Percentiles rank a stretch among this genome's conserved stretches.
Evolutionary conservation across 1,284 basidiomycete species (phyloP).

Genomic region (Bondarzewia mesenterica): DNA sequence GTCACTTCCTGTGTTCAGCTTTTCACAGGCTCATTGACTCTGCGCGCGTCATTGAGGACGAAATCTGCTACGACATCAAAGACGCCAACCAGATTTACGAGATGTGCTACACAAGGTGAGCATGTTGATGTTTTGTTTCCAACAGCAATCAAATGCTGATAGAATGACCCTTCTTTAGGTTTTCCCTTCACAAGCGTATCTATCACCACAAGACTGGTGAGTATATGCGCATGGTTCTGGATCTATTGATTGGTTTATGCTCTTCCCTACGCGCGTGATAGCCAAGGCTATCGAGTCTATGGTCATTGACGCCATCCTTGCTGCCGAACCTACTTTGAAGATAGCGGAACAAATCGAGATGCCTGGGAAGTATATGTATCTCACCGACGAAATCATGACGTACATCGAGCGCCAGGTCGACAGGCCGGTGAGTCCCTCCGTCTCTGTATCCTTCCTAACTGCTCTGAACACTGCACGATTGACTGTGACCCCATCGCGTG

Average conservation of each 20-base stretch:
- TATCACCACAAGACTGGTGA: constrained; percentile 73
- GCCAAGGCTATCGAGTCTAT: constrained; percentile 74
- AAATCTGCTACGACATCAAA: constrained; percentile 76
- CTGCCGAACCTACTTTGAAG: constrained; percentile 54
- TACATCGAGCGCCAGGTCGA: constrained; percentile 46
- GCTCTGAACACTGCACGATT: neutral
- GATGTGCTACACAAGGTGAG: constrained; percentile 52
- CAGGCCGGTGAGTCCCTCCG: constrained; percentile 30
- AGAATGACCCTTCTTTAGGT: no score
- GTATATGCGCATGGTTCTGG: constrained; percentile 11
- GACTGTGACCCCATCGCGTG: neutral
- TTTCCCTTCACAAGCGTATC: constrained; percentile 66
- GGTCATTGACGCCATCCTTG: constrained; percentile 64
- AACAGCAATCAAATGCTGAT: no score
- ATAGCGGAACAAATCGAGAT: constrained; percentile 50
- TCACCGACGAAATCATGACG: constrained; percentile 61
- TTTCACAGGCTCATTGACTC: constrained; percentile 54
- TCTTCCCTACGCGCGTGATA: constrained; percentile 17
- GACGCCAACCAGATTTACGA: constrained; percentile 69
- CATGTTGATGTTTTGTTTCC: no score
- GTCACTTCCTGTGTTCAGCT: neutral
- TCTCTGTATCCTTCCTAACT: neutral
- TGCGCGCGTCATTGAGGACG: constrained; percentile 59
- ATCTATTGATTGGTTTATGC: neutral
- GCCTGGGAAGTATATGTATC: constrained; percentile 48